Evolutionary conservation across 1,284 basidiomycete species (phyloP), one percentile per base, ranked within the genome.

Genomic region (Malassezia cuniculi): DNA sequence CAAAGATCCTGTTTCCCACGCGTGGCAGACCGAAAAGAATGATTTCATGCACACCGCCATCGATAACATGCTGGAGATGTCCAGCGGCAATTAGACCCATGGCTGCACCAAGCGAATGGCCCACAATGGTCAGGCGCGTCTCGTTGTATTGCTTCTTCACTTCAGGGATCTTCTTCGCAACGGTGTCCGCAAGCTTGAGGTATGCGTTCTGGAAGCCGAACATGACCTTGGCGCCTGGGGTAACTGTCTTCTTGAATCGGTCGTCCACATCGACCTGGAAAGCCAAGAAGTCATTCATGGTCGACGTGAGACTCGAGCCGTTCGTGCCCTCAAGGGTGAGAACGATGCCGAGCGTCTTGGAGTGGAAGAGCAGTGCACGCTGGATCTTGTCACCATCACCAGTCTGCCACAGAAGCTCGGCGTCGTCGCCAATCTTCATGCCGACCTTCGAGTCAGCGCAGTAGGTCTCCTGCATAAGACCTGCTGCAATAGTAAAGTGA

Each of bases 41-140:
- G 24, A 41, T 39, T 3, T 20, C 21, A 17, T 52, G 42, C 34
- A 34, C 21, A 30, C 14, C 39, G n/a, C 32, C 33, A 2, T 40
- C 38, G 16, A 52, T 37, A 36, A 49, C 31, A 16, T 42, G 36
- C 28, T 47, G 41, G 31, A 57, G 45, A 32, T 50, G 52, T 9
- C 52, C 47, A 6, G 49, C 49, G 17, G 55, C 55, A 14, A 57
- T 27, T 15, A 51, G 43, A 15, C 47, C 36, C 33, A 57, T 47
- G n/a, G 50, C 28, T 9, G 50, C 55, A 17, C 55, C 55, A 18
- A 57, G 48, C 18, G 52, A 55, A 39, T 57, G 55, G 12, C 55
- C 53, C 2, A 48, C 35, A 15, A 54, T 43, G 17, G 52, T 34
- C 5, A 57, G 39, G 12, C 25, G 6, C 6, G 52, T 26, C 8